Evolutionary conservation across 768 basidiomycete genomes (phyloP).

Genomic region (Neoboletus brunneissimus): DNA sequence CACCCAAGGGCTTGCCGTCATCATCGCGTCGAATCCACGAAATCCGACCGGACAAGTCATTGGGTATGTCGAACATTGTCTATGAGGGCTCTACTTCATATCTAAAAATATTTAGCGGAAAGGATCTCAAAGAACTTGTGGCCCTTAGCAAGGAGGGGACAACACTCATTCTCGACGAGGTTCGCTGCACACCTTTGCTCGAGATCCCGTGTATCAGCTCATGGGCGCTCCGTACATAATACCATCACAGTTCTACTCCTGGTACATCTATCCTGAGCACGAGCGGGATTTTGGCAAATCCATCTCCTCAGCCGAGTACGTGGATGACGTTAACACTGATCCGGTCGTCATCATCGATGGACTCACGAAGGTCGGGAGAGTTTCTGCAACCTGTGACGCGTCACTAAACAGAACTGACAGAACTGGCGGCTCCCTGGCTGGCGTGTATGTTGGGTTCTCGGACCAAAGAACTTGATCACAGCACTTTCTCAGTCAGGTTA

Average conservation of each 20-base stretch:
- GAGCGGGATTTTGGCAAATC: constrained; percentile 72
- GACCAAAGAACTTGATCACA: constrained; percentile 83
- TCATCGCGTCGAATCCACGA: constrained; percentile 91
- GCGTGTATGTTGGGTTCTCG: constrained; percentile 92
- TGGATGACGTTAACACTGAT: constrained; percentile 87
- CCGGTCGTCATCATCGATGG: constrained; percentile 86
- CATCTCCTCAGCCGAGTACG: constrained; percentile 76
- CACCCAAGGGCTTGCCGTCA: constrained; percentile 79
- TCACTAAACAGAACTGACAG: constrained; percentile 39
- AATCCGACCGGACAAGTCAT: constrained; percentile 94
- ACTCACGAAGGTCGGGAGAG: constrained; percentile 69
- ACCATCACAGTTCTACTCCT: constrained; percentile 75
- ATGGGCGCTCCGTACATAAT: background rate
- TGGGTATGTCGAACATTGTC: constrained; percentile 39
- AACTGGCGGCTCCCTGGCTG: constrained; percentile 96
- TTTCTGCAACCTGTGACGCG: background rate
- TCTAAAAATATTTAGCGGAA: constrained; percentile 48
- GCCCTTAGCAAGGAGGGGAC: constrained; percentile 69
- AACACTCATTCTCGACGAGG: constrained; percentile 84
- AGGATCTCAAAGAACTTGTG: constrained; percentile 81
- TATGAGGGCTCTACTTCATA: constrained; percentile 3
- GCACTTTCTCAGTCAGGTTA: constrained; percentile 87
- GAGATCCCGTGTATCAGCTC: background rate
- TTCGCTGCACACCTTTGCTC: constrained; percentile 26
- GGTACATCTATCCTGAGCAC: constrained; percentile 89